A percentile compares a stretch with the other conserved stretches of the same genome.
phyloP scores from a whole-genome alignment of 2,329 filamentous ascomycete genomes.

The Talaromyces rugulosus region DNA sequence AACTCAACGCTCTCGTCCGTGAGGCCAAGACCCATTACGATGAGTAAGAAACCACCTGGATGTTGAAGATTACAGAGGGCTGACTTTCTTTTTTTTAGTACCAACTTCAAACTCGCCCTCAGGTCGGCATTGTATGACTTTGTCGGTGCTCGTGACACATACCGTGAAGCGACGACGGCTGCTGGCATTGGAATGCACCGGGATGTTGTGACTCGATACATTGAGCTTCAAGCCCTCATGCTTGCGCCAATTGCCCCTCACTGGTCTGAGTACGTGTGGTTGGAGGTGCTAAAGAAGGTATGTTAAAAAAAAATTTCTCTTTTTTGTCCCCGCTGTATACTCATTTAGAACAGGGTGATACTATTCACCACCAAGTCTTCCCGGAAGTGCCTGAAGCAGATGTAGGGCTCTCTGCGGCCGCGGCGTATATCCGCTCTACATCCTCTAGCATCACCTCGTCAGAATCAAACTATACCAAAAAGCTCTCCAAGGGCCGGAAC shows the following conservation, averaged over 20 bases:
- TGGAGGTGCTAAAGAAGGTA: conserved; percentile 74
- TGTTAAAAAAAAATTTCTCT: not conserved
- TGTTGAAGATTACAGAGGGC: not conserved
- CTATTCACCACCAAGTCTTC: conserved; percentile 75
- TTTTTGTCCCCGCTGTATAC: not conserved
- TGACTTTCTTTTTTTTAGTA: conserved; percentile 37
- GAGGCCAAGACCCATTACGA: conserved; percentile 77
- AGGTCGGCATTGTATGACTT: conserved; percentile 88
- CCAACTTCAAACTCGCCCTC: conserved; percentile 80
- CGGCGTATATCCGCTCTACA: conserved; percentile 74
- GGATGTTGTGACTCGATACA: conserved; percentile 72
- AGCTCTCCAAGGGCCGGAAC: conserved; percentile 88
- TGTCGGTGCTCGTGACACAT: conserved; percentile 80
- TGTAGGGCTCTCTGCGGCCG: conserved; percentile 67
- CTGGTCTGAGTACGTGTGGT: conserved; percentile 92
- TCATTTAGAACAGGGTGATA: conserved; percentile 47
- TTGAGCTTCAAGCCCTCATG: conserved; percentile 80
- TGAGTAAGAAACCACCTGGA: conserved; percentile 43
- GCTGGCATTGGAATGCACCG: conserved; percentile 82
- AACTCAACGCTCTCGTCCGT: conserved; percentile 77
- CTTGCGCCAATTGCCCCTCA: conserved; percentile 84
- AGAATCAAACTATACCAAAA: conserved; percentile 71
- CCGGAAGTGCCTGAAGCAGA: conserved; percentile 65
- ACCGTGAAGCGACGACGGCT: conserved; percentile 75
- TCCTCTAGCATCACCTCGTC: conserved; percentile 78